Conservation (phyloP, 257 asterid genomes). For the Salvia rosmarinus region DNA sequence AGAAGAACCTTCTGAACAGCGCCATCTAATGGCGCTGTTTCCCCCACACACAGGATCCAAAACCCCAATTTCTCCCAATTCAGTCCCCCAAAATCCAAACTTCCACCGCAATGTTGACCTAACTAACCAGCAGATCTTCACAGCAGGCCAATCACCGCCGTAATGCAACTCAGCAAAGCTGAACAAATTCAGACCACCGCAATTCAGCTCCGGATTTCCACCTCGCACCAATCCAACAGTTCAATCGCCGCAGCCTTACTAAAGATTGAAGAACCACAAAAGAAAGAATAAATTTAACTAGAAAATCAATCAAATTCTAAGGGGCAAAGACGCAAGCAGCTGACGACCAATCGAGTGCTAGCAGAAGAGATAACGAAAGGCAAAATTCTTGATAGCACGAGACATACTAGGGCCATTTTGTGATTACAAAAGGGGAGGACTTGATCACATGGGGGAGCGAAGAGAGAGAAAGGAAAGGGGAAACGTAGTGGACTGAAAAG, state of each 20-base stretch:
- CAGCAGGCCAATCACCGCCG: conserved; percentile 37
- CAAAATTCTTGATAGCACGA: conserved; percentile 39
- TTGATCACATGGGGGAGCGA: conserved; percentile 42
- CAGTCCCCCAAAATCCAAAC: conserved; percentile 32
- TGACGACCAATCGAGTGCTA: conserved; percentile 6
- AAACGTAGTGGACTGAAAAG: conserved; percentile 56
- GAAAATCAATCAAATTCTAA: conserved; percentile 23
- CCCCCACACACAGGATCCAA: conserved; percentile 63
- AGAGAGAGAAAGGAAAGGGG: conserved; percentile 32
- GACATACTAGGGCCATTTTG: conserved; percentile 40
- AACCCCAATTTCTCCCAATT: conserved; percentile 43
- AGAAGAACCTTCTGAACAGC: conserved; percentile 98
- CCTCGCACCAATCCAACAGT: conserved; percentile 44
- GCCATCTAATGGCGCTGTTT: conserved; percentile 99
- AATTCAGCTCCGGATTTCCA: conserved; percentile 27
- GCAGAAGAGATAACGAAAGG: conserved; percentile 24
- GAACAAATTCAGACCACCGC: conserved; percentile 31
- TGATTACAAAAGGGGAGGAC: conserved; percentile 31
- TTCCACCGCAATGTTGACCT: conserved; percentile 38
- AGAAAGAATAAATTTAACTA: conserved; percentile 29
- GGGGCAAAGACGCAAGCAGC: conserved; percentile 20
- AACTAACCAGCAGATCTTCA: conserved; percentile 48
- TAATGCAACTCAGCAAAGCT: conserved; percentile 38
- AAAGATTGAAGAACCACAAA: neutral
- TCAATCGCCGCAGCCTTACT: conserved; percentile 6